Evolutionary conservation across 257 asterid species (phyloP).

Genomic region (Hygrophila difformis): DNA sequence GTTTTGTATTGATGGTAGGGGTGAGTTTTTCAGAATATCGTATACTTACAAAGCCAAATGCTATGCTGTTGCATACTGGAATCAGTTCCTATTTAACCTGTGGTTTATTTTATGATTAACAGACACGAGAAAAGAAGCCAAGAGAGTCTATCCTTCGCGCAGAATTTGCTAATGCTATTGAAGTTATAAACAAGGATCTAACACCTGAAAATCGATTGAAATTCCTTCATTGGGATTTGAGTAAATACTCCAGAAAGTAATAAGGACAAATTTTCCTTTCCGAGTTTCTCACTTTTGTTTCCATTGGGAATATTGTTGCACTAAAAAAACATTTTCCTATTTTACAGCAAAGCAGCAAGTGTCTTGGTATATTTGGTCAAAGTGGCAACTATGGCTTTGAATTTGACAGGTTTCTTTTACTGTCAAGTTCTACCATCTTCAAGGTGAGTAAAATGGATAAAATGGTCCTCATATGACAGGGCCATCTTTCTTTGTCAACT

Average conservation of each 20-base stretch:
- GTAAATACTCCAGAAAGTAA: slow-evolving; percentile 70
- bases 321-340: neutral
- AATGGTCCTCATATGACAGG: slow-evolving; percentile 19
- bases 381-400: slow-evolving; percentile 70
- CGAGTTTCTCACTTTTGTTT: neutral
- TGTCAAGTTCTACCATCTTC: slow-evolving; percentile 46
- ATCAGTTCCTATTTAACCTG: neutral
- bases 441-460: slow-evolving; percentile 27
- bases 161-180: slow-evolving; percentile 85
- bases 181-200: slow-evolving; percentile 57
- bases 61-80: neutral
- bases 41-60: slow-evolving; percentile 9
- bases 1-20: slow-evolving; percentile 6
- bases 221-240: slow-evolving; percentile 96
- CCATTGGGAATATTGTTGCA: slow-evolving; percentile 1
- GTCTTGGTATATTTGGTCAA: slow-evolving; percentile 56
- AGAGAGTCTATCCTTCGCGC: slow-evolving; percentile 81
- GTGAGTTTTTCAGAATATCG: slow-evolving; percentile 4
- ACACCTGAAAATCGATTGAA: slow-evolving; percentile 56
- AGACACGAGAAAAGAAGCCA: slow-evolving; percentile 94
- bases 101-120: slow-evolving; percentile 11
- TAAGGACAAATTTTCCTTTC: slow-evolving; percentile 1
- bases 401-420: slow-evolving; percentile 67
- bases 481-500: slow-evolving; percentile 6
- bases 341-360: slow-evolving; percentile 56